Evolutionary conservation across 805 yeast genomes (phyloP).

Genomic region (Debaryomyces tyrocola): DNA sequence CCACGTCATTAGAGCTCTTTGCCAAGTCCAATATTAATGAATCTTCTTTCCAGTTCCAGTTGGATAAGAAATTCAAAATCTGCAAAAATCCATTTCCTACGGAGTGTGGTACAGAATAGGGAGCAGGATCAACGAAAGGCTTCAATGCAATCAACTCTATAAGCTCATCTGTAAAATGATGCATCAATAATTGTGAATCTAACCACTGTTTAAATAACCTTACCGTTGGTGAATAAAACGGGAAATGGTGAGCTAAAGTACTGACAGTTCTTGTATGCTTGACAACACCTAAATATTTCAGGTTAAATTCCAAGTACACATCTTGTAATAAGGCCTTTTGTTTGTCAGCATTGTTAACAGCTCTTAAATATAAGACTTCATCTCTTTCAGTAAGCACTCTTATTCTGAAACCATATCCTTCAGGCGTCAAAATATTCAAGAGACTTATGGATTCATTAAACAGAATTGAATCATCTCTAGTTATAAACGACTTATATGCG

Average conservation of each 20-base stretch:
- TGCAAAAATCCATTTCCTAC: slow-evolving; percentile 80
- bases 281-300: slow-evolving; percentile 62
- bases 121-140: slow-evolving; percentile 84
- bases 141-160: slow-evolving; percentile 80
- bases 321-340: slow-evolving; percentile 61
- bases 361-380: slow-evolving; percentile 68
- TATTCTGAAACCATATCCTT: slow-evolving; percentile 83
- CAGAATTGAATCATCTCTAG: slow-evolving; percentile 67
- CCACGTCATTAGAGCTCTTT: slow-evolving; percentile 28
- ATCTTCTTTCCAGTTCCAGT: slow-evolving; percentile 94
- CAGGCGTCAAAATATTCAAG: slow-evolving; percentile 74
- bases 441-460: slow-evolving; percentile 58
- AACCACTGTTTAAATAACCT: slow-evolving; percentile 89
- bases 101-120: slow-evolving; percentile 79
- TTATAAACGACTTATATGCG: slow-evolving; percentile 56
- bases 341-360: slow-evolving; percentile 63
- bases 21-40: slow-evolving; percentile 79
- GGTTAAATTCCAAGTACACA: slow-evolving; percentile 62
- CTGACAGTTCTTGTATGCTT: slow-evolving; percentile 82
- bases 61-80: slow-evolving; percentile 64
- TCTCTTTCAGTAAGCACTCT: slow-evolving; percentile 84
- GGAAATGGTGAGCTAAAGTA: slow-evolving; percentile 68
- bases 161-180: slow-evolving; percentile 74
- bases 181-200: slow-evolving; percentile 71
- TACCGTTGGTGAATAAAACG: slow-evolving; percentile 74